Evolutionary conservation across 2,329 filamentous ascomycete genomes (phyloP), one percentile per base, ranked within the genome.

Genomic region (Beauveria sp.): DNA sequence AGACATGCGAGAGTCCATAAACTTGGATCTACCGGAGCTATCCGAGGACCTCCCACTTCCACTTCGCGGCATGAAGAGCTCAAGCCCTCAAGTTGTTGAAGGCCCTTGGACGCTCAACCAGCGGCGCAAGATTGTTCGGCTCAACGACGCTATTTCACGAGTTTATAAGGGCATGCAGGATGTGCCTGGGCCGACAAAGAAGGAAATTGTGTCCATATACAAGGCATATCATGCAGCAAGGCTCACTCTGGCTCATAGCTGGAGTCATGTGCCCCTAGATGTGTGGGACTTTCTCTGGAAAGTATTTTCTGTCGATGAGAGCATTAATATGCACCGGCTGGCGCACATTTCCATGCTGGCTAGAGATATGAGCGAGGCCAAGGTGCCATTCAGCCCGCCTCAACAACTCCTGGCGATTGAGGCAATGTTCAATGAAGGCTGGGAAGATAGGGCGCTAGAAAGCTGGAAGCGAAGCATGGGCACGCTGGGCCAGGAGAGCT

Each of bases 381-480:
- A 83, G 8, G 77, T 83, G 54, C 66, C 76, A 1, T 74, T 92
- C 58, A 78, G 74, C 14, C 78, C 80, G 4, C 71, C 77, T 2
- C 87, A 90, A 67, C 83, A 85, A 65, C 74, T 92, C 20, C 74
- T 87, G 30, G 86, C 86, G 38, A 85, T 92, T 38, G 86, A 91
- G 68, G 84, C 87, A 61, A 77, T 89, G 46, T 87, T 89, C 65
- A 76, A 86, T 6, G 80, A 82, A 46, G 87, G 86, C 2, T 83
- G 83, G 70, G 78, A 81, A 61, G 74, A 77, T 5, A 79, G 83
- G 65, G 88, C 87, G 0, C 72, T 88, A 26, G 81, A 85, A 14
- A 80, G 82, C 52, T 90, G 88, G 86, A 83, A 83, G 69, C 78
- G 81, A 55, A 79, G 79, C 50, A 79, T 83, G 45, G 70, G 77